Conservation (phyloP, 2,329 filamentous ascomycete genomes). For the Emmonsiellopsis sp. region DNA sequence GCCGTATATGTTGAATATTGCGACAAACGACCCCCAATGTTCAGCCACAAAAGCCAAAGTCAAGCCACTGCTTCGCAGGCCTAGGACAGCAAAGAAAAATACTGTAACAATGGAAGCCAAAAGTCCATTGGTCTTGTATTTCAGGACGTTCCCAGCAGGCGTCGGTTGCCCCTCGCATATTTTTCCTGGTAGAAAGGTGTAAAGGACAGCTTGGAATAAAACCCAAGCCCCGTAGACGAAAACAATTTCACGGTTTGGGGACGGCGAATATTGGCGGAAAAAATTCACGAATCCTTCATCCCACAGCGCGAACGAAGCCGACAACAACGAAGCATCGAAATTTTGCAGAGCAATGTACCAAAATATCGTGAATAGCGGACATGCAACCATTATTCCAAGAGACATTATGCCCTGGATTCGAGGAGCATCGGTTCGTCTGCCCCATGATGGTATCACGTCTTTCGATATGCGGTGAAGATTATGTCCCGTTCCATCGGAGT, state of each 20-base stretch:
- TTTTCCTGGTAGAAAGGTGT: constrained; percentile 24
- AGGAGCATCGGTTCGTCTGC: background rate
- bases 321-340: constrained; percentile 16
- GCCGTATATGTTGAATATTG: constrained; percentile 31
- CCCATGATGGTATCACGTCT: constrained; percentile 3
- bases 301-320: constrained; percentile 8
- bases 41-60: constrained; percentile 34
- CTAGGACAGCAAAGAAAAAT: constrained; percentile 19
- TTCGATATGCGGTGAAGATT: background rate
- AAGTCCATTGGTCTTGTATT: constrained; percentile 38
- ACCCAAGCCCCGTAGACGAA: constrained; percentile 25
- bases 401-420: background rate
- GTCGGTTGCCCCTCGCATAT: constrained; percentile 33
- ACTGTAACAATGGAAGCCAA: constrained; percentile 34
- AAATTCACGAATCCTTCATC: constrained; percentile 13
- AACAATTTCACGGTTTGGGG: constrained; percentile 8
- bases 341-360: constrained; percentile 15
- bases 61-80: constrained; percentile 20
- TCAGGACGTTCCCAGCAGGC: constrained; percentile 35
- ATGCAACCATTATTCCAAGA: constrained; percentile 15
- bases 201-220: constrained; percentile 26
- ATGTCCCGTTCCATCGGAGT: background rate
- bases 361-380: constrained; percentile 16
- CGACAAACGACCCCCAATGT: constrained; percentile 35
- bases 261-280: constrained; percentile 12